Evolutionary conservation across 371 early-diverging fungal genomes (phyloP).

Genomic region (Agmasoma carcini): DNA sequence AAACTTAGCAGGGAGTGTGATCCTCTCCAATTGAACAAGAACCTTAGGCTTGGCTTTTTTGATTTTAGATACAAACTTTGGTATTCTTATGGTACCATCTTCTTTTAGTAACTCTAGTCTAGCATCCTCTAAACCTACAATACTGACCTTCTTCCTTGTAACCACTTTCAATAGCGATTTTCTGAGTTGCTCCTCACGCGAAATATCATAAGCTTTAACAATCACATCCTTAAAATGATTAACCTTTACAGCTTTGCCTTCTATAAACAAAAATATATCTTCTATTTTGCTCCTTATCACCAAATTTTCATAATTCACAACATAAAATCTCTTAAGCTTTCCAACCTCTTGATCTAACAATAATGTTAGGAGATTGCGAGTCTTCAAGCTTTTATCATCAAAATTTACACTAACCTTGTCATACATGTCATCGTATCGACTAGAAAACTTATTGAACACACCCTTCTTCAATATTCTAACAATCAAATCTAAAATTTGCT

Average conservation of each 20-base stretch:
- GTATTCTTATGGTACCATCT: constrained; percentile 13
- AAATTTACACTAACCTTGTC: too few relatives aligned
- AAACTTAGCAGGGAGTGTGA: neutral
- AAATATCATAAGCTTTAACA: neutral
- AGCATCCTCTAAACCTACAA: constrained; percentile 9
- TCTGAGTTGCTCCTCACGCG: constrained; percentile 1
- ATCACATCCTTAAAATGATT: neutral
- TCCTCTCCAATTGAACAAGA: neutral
- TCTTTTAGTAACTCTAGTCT: neutral
- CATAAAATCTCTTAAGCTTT: too few relatives aligned
- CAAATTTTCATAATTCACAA: too few relatives aligned
- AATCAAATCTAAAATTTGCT: constrained; percentile 9
- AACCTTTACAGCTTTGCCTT: neutral
- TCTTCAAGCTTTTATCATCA: too few relatives aligned
- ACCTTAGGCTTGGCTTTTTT: neutral
- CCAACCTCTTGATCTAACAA: too few relatives aligned
- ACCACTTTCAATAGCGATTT: neutral
- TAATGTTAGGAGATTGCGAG: too few relatives aligned
- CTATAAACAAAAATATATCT: constrained; percentile 15
- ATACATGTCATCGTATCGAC: too few relatives aligned
- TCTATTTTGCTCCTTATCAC: constrained; percentile 3
- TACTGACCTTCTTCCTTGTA: neutral
- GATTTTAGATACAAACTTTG: neutral
- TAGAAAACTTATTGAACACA: too few relatives aligned
- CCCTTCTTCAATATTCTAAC: constrained; percentile 4